Conservation (phyloP, 495 filamentous ascomycete species). For the Podospora conica region DNA sequence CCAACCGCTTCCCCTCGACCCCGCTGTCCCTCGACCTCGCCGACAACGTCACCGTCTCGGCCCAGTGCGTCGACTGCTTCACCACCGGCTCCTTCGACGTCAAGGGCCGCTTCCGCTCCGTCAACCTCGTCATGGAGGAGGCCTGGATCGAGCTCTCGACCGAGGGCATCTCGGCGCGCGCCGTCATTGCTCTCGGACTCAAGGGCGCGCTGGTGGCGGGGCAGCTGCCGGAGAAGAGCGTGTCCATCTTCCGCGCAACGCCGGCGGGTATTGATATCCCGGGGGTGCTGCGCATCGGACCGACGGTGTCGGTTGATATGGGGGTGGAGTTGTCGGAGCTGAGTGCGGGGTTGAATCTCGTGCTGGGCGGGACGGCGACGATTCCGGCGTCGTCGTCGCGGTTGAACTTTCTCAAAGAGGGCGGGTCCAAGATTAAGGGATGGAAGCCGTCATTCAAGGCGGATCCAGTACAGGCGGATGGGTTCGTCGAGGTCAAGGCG, state of each 20-base stretch:
- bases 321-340: conserved; percentile 13
- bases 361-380: conserved; percentile 7
- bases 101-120: conserved; percentile 6
- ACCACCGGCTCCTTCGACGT: conserved; percentile 14
- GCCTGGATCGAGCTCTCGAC: conserved; percentile 13
- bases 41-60: not conserved
- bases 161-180: conserved; percentile 8
- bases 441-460: conserved; percentile 15
- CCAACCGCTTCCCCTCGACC: conserved; percentile 7
- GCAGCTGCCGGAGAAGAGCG: conserved; percentile 4
- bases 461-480: conserved; percentile 10
- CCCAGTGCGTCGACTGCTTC: conserved; percentile 8
- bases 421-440: conserved; percentile 2
- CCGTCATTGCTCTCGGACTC: conserved; percentile 8
- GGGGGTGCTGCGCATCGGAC: conserved; percentile 16
- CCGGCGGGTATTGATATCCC: conserved; percentile 18
- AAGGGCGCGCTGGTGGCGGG: conserved; percentile 5
- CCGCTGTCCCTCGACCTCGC: conserved; percentile 1
- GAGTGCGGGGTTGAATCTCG: conserved; percentile 2
- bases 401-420: conserved; percentile 15
- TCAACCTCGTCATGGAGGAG: conserved; percentile 4
- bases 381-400: conserved; percentile 10
- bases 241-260: conserved; percentile 14
- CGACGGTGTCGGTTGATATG: conserved; percentile 8
- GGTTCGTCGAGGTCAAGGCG: conserved; percentile 11